Evolutionary conservation across 305 asterid genomes (phyloP).

Genomic region (Ajuga reptans): DNA sequence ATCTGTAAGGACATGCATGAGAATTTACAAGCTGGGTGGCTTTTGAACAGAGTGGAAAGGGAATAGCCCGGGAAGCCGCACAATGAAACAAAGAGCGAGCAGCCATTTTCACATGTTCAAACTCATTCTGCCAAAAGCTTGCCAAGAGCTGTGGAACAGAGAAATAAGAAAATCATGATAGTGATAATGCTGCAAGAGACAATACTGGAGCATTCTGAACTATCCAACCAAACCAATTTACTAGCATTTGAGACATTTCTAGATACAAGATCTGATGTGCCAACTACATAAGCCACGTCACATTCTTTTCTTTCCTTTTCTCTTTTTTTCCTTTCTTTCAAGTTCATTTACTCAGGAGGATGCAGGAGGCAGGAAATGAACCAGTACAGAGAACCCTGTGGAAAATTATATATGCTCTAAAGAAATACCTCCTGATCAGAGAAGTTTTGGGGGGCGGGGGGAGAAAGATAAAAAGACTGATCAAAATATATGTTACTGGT

Average conservation of each 20-base stretch:
- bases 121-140: constrained; percentile 96
- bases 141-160: constrained; percentile 63
- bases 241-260: constrained; percentile 3
- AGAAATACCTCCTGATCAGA: not conserved
- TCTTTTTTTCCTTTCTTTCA: not conserved
- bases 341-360: not conserved
- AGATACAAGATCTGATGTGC: constrained; percentile 6
- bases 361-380: not conserved
- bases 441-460: not conserved
- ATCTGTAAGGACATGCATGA: constrained; percentile 30
- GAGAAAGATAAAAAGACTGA: not conserved
- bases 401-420: not conserved
- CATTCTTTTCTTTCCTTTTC: not conserved
- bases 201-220: constrained; percentile 12
- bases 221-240: constrained; percentile 6
- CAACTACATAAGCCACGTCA: not conserved
- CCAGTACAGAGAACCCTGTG: not conserved
- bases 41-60: constrained; percentile 50
- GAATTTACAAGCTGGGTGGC: constrained; percentile 25
- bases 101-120: constrained; percentile 92
- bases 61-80: constrained; percentile 94
- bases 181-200: constrained; percentile 14
- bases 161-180: constrained; percentile 16
- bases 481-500: constrained; percentile 9
- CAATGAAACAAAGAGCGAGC: constrained; percentile 96